Percentiles rank a stretch among this genome's conserved stretches.
phyloP scores from a whole-genome alignment of 495 filamentous ascomycete genomes.

The Lophiostoma macrostomum region DNA sequence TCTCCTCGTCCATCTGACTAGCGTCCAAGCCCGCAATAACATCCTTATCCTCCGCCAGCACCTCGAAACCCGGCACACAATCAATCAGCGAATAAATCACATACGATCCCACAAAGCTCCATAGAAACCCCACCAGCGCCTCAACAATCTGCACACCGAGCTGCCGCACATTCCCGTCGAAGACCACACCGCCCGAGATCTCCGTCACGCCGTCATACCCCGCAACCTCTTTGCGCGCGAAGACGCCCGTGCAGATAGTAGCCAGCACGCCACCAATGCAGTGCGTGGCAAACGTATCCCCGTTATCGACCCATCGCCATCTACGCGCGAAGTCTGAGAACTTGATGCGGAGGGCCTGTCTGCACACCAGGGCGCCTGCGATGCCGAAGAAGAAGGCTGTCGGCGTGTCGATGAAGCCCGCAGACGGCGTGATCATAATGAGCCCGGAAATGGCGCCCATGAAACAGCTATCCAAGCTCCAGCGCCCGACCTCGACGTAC shows the following conservation, averaged over 20 bases:
- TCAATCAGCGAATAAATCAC: slow-evolving; percentile 32
- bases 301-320: slow-evolving; percentile 47
- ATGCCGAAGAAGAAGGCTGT: slow-evolving; percentile 49
- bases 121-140: slow-evolving; percentile 44
- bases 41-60: slow-evolving; percentile 36
- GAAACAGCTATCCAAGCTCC: slow-evolving; percentile 49
- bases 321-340: slow-evolving; percentile 43
- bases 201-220: slow-evolving; percentile 45
- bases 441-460: slow-evolving; percentile 52
- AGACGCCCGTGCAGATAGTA: slow-evolving; percentile 42
- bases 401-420: slow-evolving; percentile 47
- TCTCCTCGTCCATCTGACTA: slow-evolving; percentile 50
- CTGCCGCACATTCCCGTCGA: slow-evolving; percentile 35
- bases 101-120: slow-evolving; percentile 37
- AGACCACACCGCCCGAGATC: slow-evolving; percentile 42
- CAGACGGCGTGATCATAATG: slow-evolving; percentile 50
- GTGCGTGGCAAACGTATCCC: slow-evolving; percentile 49
- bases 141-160: slow-evolving; percentile 39
- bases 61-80: slow-evolving; percentile 31
- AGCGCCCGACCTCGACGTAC: slow-evolving; percentile 47
- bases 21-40: slow-evolving; percentile 48
- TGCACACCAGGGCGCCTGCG: slow-evolving; percentile 43
- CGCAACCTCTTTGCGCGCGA: slow-evolving; percentile 44
- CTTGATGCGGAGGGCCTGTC: slow-evolving; percentile 50
- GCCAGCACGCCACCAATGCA: slow-evolving; percentile 46